These are phyloP conservation scores for Trichoderma breve DNA, from an alignment of 2,329 filamentous ascomycete genomes.

Conservation along the genomic window DNA sequence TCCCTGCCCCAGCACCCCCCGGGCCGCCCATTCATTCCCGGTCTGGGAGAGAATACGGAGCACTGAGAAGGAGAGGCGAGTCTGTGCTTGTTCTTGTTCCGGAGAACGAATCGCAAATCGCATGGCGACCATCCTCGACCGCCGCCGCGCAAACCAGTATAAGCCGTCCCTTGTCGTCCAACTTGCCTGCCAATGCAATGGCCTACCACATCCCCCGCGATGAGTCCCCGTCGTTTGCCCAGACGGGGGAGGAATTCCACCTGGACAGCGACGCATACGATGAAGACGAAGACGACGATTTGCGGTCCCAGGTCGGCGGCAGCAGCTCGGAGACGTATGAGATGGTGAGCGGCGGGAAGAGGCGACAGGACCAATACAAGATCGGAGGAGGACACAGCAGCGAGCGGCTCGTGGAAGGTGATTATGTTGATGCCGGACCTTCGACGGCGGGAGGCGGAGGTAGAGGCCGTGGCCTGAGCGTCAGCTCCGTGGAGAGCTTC, in stretches of 20 bases:
- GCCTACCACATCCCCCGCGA: conserved; percentile 28
- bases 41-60: conserved; percentile 9
- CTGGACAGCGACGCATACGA: conserved; percentile 31
- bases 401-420: conserved; percentile 26
- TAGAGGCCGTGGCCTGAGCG: conserved; percentile 26
- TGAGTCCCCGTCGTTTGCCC: conserved; percentile 39
- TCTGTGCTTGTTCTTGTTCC: not conserved
- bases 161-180: not conserved
- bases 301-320: conserved; percentile 33
- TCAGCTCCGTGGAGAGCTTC: conserved; percentile 37
- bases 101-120: not conserved
- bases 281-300: conserved; percentile 28
- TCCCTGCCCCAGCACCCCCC: not conserved
- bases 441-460: not conserved
- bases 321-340: conserved; percentile 35
- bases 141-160: not conserved
- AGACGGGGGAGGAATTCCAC: conserved; percentile 38
- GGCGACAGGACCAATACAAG: conserved; percentile 20
- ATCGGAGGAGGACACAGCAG: conserved; percentile 5
- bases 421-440: conserved; percentile 25
- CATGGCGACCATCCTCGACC: conserved; percentile 14
- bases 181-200: conserved; percentile 22
- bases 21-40: conserved; percentile 4
- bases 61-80: not conserved
- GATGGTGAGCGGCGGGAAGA: conserved; percentile 30